Base-by-base conservation (phyloP, 78 protist species). In the Guillardia theta region DNA sequence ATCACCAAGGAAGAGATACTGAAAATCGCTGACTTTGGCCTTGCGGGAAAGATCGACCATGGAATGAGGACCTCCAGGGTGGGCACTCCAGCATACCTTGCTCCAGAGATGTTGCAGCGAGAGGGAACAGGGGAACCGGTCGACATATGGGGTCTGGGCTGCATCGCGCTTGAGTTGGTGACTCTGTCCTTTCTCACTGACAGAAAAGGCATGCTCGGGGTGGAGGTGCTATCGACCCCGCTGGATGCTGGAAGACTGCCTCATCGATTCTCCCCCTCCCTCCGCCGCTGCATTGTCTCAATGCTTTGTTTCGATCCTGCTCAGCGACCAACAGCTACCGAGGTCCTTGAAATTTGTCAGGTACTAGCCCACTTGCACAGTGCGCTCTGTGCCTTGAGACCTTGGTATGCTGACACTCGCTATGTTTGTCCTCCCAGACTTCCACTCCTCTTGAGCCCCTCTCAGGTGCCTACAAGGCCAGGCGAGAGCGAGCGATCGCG, bases 1-100 rank as follows among this genome's bases (percentile, higher is more conserved):
- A 18, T 98, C 41, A 96, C 88, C 46, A 30, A n/a, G 54, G 45
- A 46, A 10, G 48, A 78, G 33, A n/a, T 10, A 10, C 50, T 78
- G 53, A 97, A 97, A 70, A 94, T 98, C 8, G 98, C 98, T 33
- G 99, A 98, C 78, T 98, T 98, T 76, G 99, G 99, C 30, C 94
- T 97, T 45, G 95, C 98, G 15, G 76, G 95, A 9, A 94, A 92
- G 41, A 95, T 97, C 45, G 93, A 88, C 48, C 41, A 80, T 44
- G 90, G 90, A 18, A 30, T 24, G 3, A 43, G 22, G 33, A 78
- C 45, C 18, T 24, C 41, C 21, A 3, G 90, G 0, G 90, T 78
- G 10, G 90, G 90, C 0, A 78, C 90, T 0, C 90, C 90, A 4
- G 45, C 90, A 5, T 78, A 78, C 90, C 45, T 78, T 30, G 90